Percentiles rank a stretch among this genome's conserved stretches.
Conservation (phyloP, 2,329 filamentous ascomycete species). For the Geosmithia morbida region DNA sequence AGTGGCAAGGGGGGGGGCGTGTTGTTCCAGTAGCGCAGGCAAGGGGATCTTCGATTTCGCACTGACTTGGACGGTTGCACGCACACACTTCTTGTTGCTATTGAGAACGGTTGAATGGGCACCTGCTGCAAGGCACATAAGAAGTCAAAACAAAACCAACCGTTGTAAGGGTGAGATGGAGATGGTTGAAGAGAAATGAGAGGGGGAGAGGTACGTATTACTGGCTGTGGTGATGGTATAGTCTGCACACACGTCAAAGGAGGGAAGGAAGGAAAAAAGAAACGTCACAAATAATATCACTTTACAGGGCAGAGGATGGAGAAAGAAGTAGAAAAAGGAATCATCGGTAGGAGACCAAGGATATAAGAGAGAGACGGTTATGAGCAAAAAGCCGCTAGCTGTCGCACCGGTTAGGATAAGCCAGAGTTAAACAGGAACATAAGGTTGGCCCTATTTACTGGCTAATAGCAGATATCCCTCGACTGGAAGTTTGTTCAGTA, state of each 20-base stretch:
- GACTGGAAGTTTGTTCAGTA: too few species aligned
- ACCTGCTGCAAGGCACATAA: neutral
- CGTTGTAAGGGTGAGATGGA: neutral
- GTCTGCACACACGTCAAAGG: neutral
- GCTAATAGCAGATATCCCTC: too few species aligned
- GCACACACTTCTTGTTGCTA: conserved; percentile 8
- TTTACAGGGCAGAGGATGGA: neutral
- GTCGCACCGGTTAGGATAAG: too few species aligned
- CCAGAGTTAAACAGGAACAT: too few species aligned
- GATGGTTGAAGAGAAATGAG: neutral
- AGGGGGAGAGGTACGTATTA: too few species aligned
- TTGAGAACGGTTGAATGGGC: conserved; percentile 10
- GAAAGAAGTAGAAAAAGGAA: neutral
- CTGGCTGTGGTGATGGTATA: neutral
- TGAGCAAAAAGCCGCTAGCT: too few species aligned
- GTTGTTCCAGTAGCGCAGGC: neutral
- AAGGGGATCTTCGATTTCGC: conserved; percentile 10
- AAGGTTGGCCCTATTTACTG: too few species aligned
- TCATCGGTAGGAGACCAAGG: too few species aligned
- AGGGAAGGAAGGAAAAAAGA: neutral
- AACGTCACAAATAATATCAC: too few species aligned
- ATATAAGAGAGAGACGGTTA: too few species aligned
- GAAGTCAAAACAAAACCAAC: neutral
- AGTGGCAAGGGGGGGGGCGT: neutral
- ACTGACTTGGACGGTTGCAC: conserved; percentile 10